These are phyloP conservation scores for Ceratobasidium sp. DNA, from an alignment of 1,284 basidiomycete genomes.

Conservation along the genomic window DNA sequence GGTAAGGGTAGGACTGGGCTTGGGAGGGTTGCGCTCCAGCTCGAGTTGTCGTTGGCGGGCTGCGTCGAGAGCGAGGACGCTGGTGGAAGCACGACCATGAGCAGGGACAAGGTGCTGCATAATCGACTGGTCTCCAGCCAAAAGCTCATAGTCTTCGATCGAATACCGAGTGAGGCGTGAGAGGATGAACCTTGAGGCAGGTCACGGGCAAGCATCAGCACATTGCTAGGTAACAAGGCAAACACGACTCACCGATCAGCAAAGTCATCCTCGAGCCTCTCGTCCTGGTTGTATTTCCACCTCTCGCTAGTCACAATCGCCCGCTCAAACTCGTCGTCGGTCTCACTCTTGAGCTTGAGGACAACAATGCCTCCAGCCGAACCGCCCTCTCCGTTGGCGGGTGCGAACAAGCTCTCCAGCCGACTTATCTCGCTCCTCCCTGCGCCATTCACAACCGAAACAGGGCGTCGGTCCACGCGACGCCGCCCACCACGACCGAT, in stretches of 20 bases:
- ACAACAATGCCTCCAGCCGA: constrained; percentile 43
- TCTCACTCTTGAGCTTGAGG: constrained; percentile 47
- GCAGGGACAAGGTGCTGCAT: constrained; percentile 33
- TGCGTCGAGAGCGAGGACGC: constrained; percentile 21
- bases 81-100: constrained; percentile 16
- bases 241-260: constrained; percentile 64
- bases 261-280: constrained; percentile 77
- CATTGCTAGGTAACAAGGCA: constrained; percentile 6
- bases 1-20: constrained; percentile 32
- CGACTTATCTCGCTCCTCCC: constrained; percentile 18
- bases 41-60: constrained; percentile 37
- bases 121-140: constrained; percentile 33
- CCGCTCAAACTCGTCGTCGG: constrained; percentile 55
- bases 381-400: constrained; percentile 26
- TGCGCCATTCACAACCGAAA: constrained; percentile 19
- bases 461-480: constrained; percentile 75
- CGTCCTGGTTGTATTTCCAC: constrained; percentile 72
- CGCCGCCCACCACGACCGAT: constrained; percentile 83
- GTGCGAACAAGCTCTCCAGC: constrained; percentile 37
- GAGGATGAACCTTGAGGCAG: constrained; percentile 28
- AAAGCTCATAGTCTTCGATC: constrained; percentile 35
- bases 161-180: constrained; percentile 27
- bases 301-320: constrained; percentile 64
- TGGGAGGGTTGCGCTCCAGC: constrained; percentile 34
- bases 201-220: constrained; percentile 10